phyloP scores from a whole-genome alignment of 805 yeast genomes.

The Candida chilensis region DNA sequence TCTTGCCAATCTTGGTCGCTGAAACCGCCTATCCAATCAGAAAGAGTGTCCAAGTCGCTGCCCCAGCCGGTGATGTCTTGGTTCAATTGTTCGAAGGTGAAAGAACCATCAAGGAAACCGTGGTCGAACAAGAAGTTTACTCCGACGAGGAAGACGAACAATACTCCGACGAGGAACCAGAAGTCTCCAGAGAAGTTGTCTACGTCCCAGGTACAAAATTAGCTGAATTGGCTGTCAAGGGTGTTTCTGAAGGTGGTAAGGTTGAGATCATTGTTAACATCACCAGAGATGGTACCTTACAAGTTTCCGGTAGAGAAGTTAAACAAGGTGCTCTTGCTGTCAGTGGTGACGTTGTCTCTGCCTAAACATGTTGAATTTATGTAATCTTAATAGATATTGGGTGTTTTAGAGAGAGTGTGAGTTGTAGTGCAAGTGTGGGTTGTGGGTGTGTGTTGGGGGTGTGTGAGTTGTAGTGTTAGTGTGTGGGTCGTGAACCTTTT shows the following conservation, averaged over 20 bases:
- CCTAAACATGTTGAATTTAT: slow-evolving; percentile 6
- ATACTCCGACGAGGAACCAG: slow-evolving; percentile 80
- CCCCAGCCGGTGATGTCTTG: slow-evolving; percentile 52
- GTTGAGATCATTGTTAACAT: slow-evolving; percentile 65
- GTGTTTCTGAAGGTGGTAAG: slow-evolving; percentile 51
- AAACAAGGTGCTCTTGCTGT: slow-evolving; percentile 44
- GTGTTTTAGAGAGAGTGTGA: too few species aligned
- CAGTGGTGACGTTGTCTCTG: slow-evolving; percentile 39
- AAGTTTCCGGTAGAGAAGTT: slow-evolving; percentile 51
- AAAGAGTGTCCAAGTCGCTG: slow-evolving; percentile 57
- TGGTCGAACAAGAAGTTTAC: slow-evolving; percentile 56
- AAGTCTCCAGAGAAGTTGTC: slow-evolving; percentile 66
- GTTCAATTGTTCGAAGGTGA: slow-evolving; percentile 80
- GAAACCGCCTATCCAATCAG: slow-evolving; percentile 91
- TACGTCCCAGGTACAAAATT: slow-evolving; percentile 66
- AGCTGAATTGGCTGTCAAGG: slow-evolving; percentile 72
- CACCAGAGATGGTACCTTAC: slow-evolving; percentile 55
- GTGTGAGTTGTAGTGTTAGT: too few species aligned
- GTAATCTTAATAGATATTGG: too few species aligned
- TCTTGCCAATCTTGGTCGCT: slow-evolving; percentile 63
- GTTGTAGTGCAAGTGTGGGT: too few species aligned
- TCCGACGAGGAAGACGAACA: slow-evolving; percentile 45
- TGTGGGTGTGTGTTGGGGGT: too few species aligned
- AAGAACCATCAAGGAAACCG: slow-evolving; percentile 74
- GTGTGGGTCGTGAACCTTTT: too few species aligned